phyloP scores from a whole-genome alignment of 305 asterid genomes.

The Fraxinus angustifolia region DNA sequence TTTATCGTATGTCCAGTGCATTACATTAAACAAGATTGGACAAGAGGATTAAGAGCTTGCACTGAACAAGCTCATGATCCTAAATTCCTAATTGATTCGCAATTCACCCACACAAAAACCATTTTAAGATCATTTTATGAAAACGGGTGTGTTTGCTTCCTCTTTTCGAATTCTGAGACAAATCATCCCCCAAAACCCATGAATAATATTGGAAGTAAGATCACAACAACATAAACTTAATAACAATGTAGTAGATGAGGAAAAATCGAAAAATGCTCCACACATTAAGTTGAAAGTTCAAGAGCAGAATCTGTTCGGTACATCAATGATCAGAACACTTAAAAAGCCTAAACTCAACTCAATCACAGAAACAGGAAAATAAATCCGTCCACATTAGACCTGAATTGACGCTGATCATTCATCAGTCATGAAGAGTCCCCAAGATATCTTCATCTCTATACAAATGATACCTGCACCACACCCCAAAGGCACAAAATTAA shows the following conservation, averaged over 20 bases:
- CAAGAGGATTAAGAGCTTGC: neutral
- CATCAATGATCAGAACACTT: conserved; percentile 14
- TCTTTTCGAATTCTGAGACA: neutral
- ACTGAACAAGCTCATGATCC: neutral
- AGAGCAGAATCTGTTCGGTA: conserved; percentile 6
- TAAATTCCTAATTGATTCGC: neutral
- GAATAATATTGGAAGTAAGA: neutral
- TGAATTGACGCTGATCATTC: neutral
- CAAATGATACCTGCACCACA: conserved; percentile 62
- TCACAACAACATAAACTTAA: neutral
- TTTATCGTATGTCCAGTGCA: neutral
- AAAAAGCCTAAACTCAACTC: neutral
- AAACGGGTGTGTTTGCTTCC: neutral
- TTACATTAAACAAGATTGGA: too few relatives aligned
- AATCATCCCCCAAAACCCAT: neutral
- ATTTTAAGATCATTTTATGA: neutral
- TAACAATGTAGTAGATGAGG: neutral
- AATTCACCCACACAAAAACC: neutral
- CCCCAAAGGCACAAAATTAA: conserved; percentile 10
- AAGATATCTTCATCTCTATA: conserved; percentile 83
- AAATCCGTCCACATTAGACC: conserved; percentile 13
- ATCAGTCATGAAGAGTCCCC: conserved; percentile 69
- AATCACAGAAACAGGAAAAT: neutral
- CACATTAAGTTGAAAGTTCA: conserved; percentile 17
- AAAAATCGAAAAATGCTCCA: neutral